Evolutionary conservation across 441 rosid genomes (phyloP).

Genomic region (Erodium chrysanthum): DNA sequence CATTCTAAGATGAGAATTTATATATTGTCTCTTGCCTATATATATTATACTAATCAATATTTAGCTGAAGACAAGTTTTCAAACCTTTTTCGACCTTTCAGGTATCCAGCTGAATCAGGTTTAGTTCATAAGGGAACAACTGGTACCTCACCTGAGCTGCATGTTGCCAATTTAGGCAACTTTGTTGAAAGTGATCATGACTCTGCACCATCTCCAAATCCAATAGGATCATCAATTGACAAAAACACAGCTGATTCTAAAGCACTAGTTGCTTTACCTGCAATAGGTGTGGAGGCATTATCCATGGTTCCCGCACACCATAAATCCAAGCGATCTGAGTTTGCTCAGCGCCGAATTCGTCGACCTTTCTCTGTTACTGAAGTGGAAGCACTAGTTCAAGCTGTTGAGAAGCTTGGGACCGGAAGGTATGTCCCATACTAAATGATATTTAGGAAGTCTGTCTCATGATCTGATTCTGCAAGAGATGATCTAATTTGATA

Average conservation of each 20-base stretch:
- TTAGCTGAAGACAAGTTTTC: not conserved
- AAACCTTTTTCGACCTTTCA: constrained; percentile 21
- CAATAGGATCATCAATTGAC: constrained; percentile 34
- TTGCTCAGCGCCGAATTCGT: constrained; percentile 83
- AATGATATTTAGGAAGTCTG: not conserved
- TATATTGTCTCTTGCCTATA: not conserved
- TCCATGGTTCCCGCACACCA: constrained; percentile 47
- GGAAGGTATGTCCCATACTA: constrained; percentile 55
- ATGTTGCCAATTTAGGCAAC: constrained; percentile 29
- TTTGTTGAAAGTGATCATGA: constrained; percentile 54
- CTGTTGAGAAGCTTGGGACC: constrained; percentile 97
- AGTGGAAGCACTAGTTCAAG: constrained; percentile 94
- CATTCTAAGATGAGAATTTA: not conserved
- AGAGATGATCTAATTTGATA: constrained; percentile 1
- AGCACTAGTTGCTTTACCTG: constrained; percentile 44
- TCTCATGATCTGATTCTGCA: not conserved
- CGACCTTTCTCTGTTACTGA: constrained; percentile 97
- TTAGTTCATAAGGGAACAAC: constrained; percentile 26
- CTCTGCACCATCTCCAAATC: constrained; percentile 48
- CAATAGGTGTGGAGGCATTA: constrained; percentile 43
- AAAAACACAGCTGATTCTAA: constrained; percentile 36
- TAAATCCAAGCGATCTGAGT: constrained; percentile 52
- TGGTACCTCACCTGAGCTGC: constrained; percentile 31
- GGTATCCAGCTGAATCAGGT: constrained; percentile 31
- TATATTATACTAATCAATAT: not conserved